These are phyloP conservation scores for Lupinus albus DNA, from an alignment of 306 rosid species.

Conservation along the genomic window DNA sequence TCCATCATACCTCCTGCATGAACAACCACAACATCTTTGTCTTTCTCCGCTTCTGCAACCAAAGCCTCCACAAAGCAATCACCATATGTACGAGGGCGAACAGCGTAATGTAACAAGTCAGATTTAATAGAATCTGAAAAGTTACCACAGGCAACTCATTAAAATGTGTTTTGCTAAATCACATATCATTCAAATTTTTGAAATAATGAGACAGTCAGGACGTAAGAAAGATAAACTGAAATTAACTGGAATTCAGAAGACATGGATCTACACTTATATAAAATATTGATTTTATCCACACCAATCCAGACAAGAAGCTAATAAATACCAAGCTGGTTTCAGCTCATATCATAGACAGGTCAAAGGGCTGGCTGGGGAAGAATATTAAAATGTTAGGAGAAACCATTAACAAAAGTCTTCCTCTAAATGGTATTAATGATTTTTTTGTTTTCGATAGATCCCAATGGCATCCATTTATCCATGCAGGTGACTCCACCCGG, in stretches of 20 bases:
- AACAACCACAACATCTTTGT: constrained; percentile 80
- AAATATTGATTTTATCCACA: constrained; percentile 18
- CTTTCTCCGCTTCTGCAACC: constrained; percentile 72
- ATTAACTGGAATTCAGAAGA: constrained; percentile 29
- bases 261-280: not conserved
- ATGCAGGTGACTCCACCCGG: not conserved
- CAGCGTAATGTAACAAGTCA: constrained; percentile 38
- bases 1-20: constrained; percentile 84
- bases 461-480: not conserved
- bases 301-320: constrained; percentile 30
- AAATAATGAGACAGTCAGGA: constrained; percentile 22
- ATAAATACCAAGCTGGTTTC: constrained; percentile 23
- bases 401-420: not conserved
- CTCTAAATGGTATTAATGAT: constrained; percentile 22
- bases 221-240: constrained; percentile 12
- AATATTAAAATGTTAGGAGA: constrained; percentile 11
- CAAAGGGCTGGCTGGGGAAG: constrained; percentile 11
- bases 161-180: constrained; percentile 33
- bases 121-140: constrained; percentile 57
- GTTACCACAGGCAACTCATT: constrained; percentile 27
- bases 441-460: constrained; percentile 14
- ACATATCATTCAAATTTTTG: constrained; percentile 2
- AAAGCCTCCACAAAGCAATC: constrained; percentile 86
- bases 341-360: constrained; percentile 6
- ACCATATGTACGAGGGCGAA: constrained; percentile 58